phyloP scores from a whole-genome alignment of 805 yeast genomes.

The Scheffersomyces coipomensis region DNA sequence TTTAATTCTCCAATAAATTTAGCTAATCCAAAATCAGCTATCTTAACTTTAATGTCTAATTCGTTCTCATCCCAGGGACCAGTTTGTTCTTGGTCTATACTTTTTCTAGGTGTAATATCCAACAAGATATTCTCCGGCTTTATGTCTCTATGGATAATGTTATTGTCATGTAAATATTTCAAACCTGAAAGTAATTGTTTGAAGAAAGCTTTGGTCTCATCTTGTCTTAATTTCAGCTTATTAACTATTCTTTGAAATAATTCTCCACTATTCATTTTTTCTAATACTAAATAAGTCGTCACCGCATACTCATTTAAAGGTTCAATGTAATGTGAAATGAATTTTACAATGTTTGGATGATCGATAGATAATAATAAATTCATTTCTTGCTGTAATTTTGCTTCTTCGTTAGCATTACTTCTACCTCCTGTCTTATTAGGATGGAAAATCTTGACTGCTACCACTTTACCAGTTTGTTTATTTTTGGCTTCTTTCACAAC shows the following conservation, averaged over 20 bases:
- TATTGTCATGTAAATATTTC: constrained; percentile 35
- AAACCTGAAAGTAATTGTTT: constrained; percentile 43
- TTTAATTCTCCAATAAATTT: constrained; percentile 68
- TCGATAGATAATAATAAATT: constrained; percentile 60
- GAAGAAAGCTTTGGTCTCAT: constrained; percentile 61
- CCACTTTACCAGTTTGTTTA: constrained; percentile 55
- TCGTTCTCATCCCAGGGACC: constrained; percentile 65
- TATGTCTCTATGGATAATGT: constrained; percentile 45
- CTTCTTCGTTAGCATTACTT: constrained; percentile 29
- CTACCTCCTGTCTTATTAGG: constrained; percentile 38
- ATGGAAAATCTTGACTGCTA: constrained; percentile 75
- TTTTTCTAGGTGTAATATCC: constrained; percentile 48
- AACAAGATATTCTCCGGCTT: constrained; percentile 45
- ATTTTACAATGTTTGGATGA: constrained; percentile 70
- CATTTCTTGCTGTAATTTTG: constrained; percentile 61
- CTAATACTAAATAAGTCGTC: constrained; percentile 64
- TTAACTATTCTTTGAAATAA: constrained; percentile 68
- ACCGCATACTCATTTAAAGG: constrained; percentile 49
- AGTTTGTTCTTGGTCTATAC: constrained; percentile 25
- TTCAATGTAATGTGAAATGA: constrained; percentile 57
- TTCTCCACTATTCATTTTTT: constrained; percentile 74
- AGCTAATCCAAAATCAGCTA: constrained; percentile 80
- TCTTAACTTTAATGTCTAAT: constrained; percentile 63
- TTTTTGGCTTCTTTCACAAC: constrained; percentile 70
- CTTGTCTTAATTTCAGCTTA: constrained; percentile 59